A percentile compares a stretch with the other conserved stretches of the same genome.
Evolutionary conservation across 2,329 filamentous ascomycete genomes (phyloP).

Genomic region (Cucurbitaria berberidis): DNA sequence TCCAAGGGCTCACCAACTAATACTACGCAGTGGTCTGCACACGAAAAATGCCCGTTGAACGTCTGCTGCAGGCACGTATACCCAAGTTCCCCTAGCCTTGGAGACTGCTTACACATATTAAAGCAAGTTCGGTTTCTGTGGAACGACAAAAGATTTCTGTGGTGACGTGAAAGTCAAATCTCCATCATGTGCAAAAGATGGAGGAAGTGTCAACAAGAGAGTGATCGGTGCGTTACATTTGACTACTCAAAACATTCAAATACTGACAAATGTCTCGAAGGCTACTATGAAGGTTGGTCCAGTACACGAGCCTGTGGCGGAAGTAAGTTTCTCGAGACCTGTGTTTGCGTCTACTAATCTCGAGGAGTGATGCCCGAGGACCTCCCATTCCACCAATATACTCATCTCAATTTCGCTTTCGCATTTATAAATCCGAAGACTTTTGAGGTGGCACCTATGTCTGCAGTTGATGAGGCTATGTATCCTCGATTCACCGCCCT

Average conservation of each 20-base stretch:
- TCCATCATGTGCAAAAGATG: constrained; percentile 3
- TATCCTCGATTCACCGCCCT: constrained; percentile 18
- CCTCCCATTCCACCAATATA: constrained; percentile 1
- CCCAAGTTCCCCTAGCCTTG: no score
- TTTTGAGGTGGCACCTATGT: constrained; percentile 5
- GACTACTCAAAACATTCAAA: no score
- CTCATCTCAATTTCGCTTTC: constrained; percentile 19
- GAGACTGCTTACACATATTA: background rate
- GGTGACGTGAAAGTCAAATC: background rate
- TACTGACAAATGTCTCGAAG: constrained; percentile 2
- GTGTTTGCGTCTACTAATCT: no score
- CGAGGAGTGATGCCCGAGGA: constrained; percentile 12
- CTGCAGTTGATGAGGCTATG: background rate
- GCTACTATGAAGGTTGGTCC: constrained; percentile 20
- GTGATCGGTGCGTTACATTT: no score
- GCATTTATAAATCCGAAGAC: constrained; percentile 11
- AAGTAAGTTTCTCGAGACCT: no score
- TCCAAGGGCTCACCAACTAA: no score
- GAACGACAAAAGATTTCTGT: constrained; percentile 1
- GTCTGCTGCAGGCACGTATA: constrained; percentile 1
- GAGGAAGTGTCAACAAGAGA: background rate
- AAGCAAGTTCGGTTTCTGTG: background rate
- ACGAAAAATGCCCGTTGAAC: constrained; percentile 1
- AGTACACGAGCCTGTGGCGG: background rate
- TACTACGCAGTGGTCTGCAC: background rate